Evolutionary conservation across 805 yeast species (phyloP), one percentile per base, ranked within the genome.

Genomic region (Candida nitratophila): DNA sequence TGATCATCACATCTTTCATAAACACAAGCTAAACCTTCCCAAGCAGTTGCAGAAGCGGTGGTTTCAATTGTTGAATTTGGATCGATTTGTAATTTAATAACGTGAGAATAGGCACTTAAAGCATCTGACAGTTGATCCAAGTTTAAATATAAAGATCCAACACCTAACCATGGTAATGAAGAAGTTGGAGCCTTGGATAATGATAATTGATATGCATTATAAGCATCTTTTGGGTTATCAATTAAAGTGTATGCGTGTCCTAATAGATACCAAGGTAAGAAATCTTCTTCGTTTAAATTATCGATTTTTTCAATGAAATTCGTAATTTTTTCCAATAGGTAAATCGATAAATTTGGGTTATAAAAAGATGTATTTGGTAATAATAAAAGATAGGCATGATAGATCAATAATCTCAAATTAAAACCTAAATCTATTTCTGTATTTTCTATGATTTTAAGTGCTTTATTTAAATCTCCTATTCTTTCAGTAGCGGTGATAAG

Each of bases 81-180:
- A 40, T 73, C 76, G 36, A 66, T 63, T 49, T 73, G 74, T 11
- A 78, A 56, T 39, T 79, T 65, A 17, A 80, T 70, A 2, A 84
- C 86, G 55, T 80, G 84, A 0, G 84, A 74, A 54, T 77, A 81
- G 2, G 86, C 86, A 6, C 81, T 79, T 41, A 81, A 63, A 0
- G 87, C 81, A 53, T 81, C 87, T 3, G 79, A 74, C 21, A 81
- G 57, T 57, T 81, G 87, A 39, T 75, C 76, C 50, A 79, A 63
- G 48, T 71, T 71, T 44, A 81, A 59, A 52, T 81, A 81, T 40
- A 82, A 63, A 12, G 76, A 70, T 3, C 86, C 89, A 26, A 81
- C 78, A 0, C 82, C 78, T 30, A 81, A 61, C 89, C 87, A 81
- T 3, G 83, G 74, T 41, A 78, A 63, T n/a, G 85, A 78, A 14